Conservation (phyloP, 2,329 filamentous ascomycete species). For the Fusarium hostae region DNA sequence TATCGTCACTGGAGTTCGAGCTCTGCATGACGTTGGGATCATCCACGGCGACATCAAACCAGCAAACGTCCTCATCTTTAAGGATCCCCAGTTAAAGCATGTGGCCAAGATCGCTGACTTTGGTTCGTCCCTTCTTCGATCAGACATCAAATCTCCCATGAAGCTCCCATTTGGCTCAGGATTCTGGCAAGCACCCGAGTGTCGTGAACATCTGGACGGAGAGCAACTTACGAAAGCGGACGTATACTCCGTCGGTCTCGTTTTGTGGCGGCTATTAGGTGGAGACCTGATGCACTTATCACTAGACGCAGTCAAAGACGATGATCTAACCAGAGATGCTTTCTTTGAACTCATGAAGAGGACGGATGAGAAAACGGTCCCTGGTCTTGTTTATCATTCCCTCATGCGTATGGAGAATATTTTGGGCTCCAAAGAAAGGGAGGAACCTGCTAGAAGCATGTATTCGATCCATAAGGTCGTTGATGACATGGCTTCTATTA, state of each 20-base stretch:
- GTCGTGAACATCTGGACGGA: not conserved
- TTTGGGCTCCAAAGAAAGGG: fast-evolving
- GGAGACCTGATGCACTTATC: not conserved
- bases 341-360: not conserved
- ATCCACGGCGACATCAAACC: not conserved
- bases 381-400: not conserved
- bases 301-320: not conserved
- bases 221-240: not conserved
- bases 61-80: not conserved
- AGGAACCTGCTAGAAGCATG: not conserved
- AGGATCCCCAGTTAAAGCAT: fast-evolving
- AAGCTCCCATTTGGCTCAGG: not conserved
- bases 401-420: not conserved
- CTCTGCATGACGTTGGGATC: not conserved
- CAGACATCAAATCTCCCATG: not conserved
- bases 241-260: not conserved
- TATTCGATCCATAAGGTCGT: not conserved
- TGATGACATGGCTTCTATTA: not conserved
- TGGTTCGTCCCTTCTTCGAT: not conserved
- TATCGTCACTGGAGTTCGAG: not conserved
- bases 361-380: not conserved
- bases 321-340: not conserved
- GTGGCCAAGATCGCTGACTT: not conserved
- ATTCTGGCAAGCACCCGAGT: not conserved
- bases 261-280: not conserved